Conservation (phyloP, 2,329 filamentous ascomycete species). For the Microthyrium microscopicum region DNA sequence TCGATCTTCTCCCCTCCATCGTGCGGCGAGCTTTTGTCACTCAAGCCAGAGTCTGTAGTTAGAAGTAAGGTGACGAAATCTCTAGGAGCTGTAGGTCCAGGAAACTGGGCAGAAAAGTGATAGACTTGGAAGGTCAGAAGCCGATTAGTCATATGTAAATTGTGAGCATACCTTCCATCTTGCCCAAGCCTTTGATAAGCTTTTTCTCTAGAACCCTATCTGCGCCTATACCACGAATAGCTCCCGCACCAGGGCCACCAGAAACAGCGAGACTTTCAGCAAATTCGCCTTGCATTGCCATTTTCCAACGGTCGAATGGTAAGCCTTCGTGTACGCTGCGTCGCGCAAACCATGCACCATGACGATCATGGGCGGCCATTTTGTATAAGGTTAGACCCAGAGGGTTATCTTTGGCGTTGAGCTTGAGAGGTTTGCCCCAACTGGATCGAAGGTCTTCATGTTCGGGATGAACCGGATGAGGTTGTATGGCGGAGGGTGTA, state of each 20-base stretch:
- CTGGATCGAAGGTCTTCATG: slow-evolving; percentile 51
- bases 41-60: slow-evolving; percentile 41
- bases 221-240: slow-evolving; percentile 71
- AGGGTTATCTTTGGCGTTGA: slow-evolving; percentile 56
- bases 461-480: slow-evolving; percentile 26
- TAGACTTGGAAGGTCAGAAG: slow-evolving; percentile 41
- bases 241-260: slow-evolving; percentile 52
- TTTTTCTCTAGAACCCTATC: slow-evolving; percentile 55
- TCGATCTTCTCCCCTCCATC: slow-evolving; percentile 15
- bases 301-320: slow-evolving; percentile 61
- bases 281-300: slow-evolving; percentile 64
- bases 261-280: slow-evolving; percentile 56
- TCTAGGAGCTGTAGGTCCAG: slow-evolving; percentile 69
- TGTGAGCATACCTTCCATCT: slow-evolving; percentile 42
- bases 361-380: slow-evolving; percentile 59
- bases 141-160: background rate
- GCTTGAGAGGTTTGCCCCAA: slow-evolving; percentile 72
- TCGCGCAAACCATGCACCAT: slow-evolving; percentile 79
- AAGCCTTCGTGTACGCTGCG: slow-evolving; percentile 67
- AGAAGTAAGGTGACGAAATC: slow-evolving; percentile 75
- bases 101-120: slow-evolving; percentile 76
- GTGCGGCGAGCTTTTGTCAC: slow-evolving; percentile 24
- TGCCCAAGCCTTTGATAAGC: slow-evolving; percentile 41
- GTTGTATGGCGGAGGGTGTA: slow-evolving; percentile 33
- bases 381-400: slow-evolving; percentile 66